Base-by-base conservation (phyloP, 805 yeast genomes). In the Lachancea mirantina region DNA sequence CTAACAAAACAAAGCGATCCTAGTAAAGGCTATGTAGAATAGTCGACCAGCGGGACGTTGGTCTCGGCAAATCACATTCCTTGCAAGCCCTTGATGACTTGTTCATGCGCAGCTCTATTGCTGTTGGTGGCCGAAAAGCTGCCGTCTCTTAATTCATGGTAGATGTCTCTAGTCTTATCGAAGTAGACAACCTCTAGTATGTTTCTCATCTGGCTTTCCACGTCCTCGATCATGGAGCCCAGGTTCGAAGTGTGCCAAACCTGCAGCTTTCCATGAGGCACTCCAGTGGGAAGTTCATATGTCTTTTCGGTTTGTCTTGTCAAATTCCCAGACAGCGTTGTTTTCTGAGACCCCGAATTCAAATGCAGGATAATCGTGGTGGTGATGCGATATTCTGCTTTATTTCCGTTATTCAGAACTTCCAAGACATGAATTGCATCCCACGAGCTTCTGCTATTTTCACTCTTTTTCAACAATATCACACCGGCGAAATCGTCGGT, bases 381-480 rank as follows among this genome's bases (percentile, higher is more conserved):
- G 2, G 97, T 89, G 39, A 89, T 62, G 43, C 78, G 77, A 56
- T 89, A 92, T 13, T 69, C 64, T 24, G 64, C 59, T 17, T 43
- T 45, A 10, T 45, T 45, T 7, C 36, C 41, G 3, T 55, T 39
- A 1, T 69, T 67, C 6, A 57, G 58, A 6, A 79, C 78, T 57
- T 89, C 96, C 44, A 92, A 72, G 7, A 89, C 97, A 57, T 89
- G 97, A 42, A 89, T 83, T 34, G 92, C 76, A 58, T 92, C 95
- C 98, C 98, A 89, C 31, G 69, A 65, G 9, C 88, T 83, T 5
- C 47, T 33, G 15, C 55, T 49, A 13, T 50, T 45, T 15, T 50
- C 49, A 7, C 49, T 47, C 32, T 89, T 89, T 62, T 92, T 84
- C 53, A 89, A 68, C 39, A 89, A 66, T 10, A 78, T 87, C 4